A percentile compares a stretch with the other conserved stretches of the same genome.
phyloP scores from a whole-genome alignment of 805 yeast genomes.

The Saturnispora diversa region DNA sequence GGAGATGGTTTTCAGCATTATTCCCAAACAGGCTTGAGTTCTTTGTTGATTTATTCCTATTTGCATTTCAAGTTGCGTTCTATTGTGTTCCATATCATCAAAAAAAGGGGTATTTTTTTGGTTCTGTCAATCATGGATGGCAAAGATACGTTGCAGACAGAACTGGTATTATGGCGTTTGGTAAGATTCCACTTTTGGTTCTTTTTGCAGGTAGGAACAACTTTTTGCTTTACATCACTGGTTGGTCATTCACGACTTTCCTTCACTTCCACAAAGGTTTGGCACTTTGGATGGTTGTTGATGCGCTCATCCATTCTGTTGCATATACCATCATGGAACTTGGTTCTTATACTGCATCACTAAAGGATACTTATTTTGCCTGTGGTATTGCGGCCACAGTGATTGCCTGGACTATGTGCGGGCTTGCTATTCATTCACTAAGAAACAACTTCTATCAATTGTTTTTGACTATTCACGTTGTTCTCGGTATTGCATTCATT shows the following conservation, averaged over 20 bases:
- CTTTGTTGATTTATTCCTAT: conserved; percentile 8
- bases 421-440: conserved; percentile 43
- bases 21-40: conserved; percentile 13
- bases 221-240: conserved; percentile 35
- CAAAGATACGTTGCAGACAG: conserved; percentile 26
- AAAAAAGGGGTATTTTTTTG: conserved; percentile 16
- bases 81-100: conserved; percentile 12
- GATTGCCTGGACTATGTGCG: conserved; percentile 35
- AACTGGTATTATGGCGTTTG: conserved; percentile 34
- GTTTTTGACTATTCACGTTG: conserved; percentile 49
- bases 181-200: conserved; percentile 33
- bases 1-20: conserved; percentile 12
- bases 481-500: conserved; percentile 45
- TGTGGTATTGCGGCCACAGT: conserved; percentile 36
- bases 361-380: conserved; percentile 15
- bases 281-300: conserved; percentile 40
- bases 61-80: conserved; percentile 11
- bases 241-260: conserved; percentile 36
- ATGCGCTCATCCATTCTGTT: conserved; percentile 34
- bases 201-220: conserved; percentile 43
- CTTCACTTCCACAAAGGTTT: conserved; percentile 59
- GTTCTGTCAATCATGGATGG: conserved; percentile 26
- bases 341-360: conserved; percentile 10
- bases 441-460: conserved; percentile 51
- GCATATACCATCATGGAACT: conserved; percentile 23